These are phyloP conservation scores for Apiotrichum domesticum DNA, from an alignment of 1,284 basidiomycete genomes.

Conservation along the genomic window DNA sequence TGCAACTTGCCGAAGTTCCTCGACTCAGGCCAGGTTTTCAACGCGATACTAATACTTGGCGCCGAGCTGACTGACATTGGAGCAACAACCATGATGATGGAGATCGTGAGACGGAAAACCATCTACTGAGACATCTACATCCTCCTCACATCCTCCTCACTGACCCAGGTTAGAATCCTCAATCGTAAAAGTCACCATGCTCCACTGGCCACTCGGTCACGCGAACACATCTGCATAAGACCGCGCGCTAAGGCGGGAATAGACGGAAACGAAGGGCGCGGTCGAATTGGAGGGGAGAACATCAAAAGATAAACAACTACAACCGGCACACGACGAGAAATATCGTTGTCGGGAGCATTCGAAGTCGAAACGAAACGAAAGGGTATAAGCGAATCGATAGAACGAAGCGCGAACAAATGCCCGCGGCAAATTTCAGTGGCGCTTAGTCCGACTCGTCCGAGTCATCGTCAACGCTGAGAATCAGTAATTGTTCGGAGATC, in stretches of 20 bases:
- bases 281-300: background rate
- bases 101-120: no score
- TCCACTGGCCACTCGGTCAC: background rate
- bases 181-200: no score
- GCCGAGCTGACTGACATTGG: no score
- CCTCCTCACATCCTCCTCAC: no score
- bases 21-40: no score
- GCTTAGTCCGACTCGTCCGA: constrained; percentile 30
- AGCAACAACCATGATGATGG: no score
- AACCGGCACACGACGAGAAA: background rate
- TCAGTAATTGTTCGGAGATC: background rate
- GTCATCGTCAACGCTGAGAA: constrained; percentile 16
- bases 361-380: constrained; percentile 3
- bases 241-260: constrained; percentile 4
- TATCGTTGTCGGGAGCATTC: constrained; percentile 1
- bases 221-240: constrained; percentile 5
- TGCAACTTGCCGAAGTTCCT: no score
- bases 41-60: no score
- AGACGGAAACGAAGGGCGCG: background rate
- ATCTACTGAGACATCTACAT: no score
- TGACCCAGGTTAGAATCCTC: no score
- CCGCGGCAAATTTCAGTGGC: background rate
- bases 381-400: constrained; percentile 1
- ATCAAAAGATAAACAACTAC: background rate
- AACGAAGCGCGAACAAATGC: background rate